Base-by-base conservation (phyloP, 2,329 filamentous ascomycete genomes). In the Fusarium tjaetaba region DNA sequence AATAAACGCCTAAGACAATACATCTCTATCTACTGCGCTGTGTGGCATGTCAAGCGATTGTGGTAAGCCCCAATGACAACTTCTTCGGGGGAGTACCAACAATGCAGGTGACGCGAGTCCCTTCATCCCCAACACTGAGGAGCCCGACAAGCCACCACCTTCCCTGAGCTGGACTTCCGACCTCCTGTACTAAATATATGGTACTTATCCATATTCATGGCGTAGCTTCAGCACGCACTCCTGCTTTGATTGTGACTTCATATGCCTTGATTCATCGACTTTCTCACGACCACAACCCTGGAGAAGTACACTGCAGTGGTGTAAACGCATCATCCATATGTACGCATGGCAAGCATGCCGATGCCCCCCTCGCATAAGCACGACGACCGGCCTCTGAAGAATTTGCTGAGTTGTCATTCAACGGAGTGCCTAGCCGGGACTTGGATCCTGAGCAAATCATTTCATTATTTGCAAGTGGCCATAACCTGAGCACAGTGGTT, bases 1-100 rank as follows among this genome's bases (percentile, higher is more conserved):
- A 26, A 20, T n/a, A n/a, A n/a, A n/a, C n/a, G 5, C 13, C 3
- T 18, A 26, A 20, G 5, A 14, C 7, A 8, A 20, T 8, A 0
- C 16, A 45, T 18, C 42, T 18, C 24, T 24, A 26, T 45, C 18
- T 28, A 20, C 18, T 20, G 13, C 7, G 18, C 8, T 26, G 5
- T 28, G 5, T 28, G 5, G 24, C 11, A 14, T 28, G 16, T 14
- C 43, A 28, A 14, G 5, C 18, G 24, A 46, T 46, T 28, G 8
- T 46, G 43, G 11, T 15, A 28, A 28, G 24, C 43, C 18, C 13
- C 13, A 7, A 28, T 26, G 14, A 8, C 24, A 20, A 13, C 26
- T 20, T 28, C 5, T 22, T 28, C 18, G 9, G 11, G 11, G 5
- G 9, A 28, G 13, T 5, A 9, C 20, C 26, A 48, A 28, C 26